These are phyloP conservation scores for Lichenothelia convexa DNA, from an alignment of 495 filamentous ascomycete species.

Conservation along the genomic window DNA sequence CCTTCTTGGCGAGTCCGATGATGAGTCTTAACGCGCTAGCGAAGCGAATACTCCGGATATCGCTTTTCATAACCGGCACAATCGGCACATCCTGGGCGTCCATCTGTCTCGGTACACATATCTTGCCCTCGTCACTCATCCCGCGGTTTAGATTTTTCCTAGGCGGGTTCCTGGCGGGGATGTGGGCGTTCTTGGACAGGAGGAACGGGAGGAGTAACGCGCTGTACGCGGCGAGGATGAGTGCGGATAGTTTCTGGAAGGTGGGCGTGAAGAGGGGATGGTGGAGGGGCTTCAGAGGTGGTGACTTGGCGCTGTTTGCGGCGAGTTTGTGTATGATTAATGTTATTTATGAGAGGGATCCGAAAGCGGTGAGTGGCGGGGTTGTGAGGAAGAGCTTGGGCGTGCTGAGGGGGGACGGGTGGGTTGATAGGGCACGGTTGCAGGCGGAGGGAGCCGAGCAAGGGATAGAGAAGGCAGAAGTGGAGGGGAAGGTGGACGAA, in stretches of 20 bases:
- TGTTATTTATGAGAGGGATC: slow-evolving; percentile 55
- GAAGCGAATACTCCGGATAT: slow-evolving; percentile 43
- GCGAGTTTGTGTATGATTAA: slow-evolving; percentile 58
- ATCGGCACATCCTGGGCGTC: slow-evolving; percentile 71
- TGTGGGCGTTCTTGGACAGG: slow-evolving; percentile 60
- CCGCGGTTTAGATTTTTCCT: slow-evolving; percentile 73
- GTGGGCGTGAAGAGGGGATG: slow-evolving; percentile 68
- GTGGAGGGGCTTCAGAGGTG: slow-evolving; percentile 63
- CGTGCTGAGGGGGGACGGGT: slow-evolving; percentile 55
- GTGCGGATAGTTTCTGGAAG: slow-evolving; percentile 73
- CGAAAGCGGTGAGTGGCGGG: slow-evolving; percentile 44
- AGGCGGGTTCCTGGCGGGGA: slow-evolving; percentile 64
- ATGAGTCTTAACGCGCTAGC: slow-evolving; percentile 44
- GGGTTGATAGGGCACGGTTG: slow-evolving; percentile 22
- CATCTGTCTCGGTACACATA: slow-evolving; percentile 68
- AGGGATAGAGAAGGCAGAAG: slow-evolving; percentile 3
- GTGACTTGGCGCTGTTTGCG: slow-evolving; percentile 71
- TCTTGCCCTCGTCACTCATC: slow-evolving; percentile 56
- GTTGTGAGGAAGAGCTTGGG: slow-evolving; percentile 54
- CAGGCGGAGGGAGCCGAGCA: slow-evolving; percentile 9
- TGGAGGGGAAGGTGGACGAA: slow-evolving; percentile 12
- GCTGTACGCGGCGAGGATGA: slow-evolving; percentile 52
- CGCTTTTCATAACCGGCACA: slow-evolving; percentile 55
- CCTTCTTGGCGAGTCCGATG: slow-evolving; percentile 46
- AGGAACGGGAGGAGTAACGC: slow-evolving; percentile 42